Conservation (phyloP, 768 basidiomycete genomes). For the Panaeolus cyanescens region DNA sequence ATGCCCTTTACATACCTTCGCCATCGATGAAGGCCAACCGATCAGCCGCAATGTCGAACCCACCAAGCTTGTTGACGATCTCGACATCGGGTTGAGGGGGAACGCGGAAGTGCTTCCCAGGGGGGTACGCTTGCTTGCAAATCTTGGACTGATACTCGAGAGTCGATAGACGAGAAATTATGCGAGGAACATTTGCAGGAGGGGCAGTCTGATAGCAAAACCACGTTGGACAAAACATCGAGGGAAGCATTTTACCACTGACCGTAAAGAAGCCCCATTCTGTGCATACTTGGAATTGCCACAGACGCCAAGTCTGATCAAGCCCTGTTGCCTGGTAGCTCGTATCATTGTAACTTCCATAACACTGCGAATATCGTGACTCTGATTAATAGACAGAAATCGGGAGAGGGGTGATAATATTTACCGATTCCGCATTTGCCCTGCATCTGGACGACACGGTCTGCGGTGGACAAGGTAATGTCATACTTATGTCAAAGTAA, state of each 20-base stretch:
- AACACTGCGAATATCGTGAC: constrained; percentile 57
- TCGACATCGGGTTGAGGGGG: constrained; percentile 78
- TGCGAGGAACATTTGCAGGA: constrained; percentile 61
- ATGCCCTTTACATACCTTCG: constrained; percentile 48
- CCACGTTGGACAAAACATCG: background rate
- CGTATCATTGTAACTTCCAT: constrained; percentile 74
- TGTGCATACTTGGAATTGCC: constrained; percentile 70
- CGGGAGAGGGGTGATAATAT: background rate
- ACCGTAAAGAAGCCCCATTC: constrained; percentile 93
- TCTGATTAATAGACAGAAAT: background rate
- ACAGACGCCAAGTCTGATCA: constrained; percentile 62
- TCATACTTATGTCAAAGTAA: background rate
- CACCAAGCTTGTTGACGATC: constrained; percentile 79
- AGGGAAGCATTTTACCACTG: constrained; percentile 18
- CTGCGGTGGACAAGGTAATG: constrained; percentile 27
- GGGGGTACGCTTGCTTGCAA: constrained; percentile 58
- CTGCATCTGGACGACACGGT: constrained; percentile 60
- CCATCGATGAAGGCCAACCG: constrained; percentile 87
- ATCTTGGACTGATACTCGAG: constrained; percentile 28
- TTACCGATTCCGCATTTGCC: constrained; percentile 36
- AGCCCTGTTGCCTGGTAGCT: constrained; percentile 63
- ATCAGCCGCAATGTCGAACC: constrained; percentile 78
- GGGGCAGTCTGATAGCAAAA: constrained; percentile 57
- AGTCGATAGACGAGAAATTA: constrained; percentile 73
- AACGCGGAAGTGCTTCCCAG: constrained; percentile 73